Evolutionary conservation across 1,284 basidiomycete genomes (phyloP), one percentile per base, ranked within the genome.

Genomic region (Anthracocystis setariae): DNA sequence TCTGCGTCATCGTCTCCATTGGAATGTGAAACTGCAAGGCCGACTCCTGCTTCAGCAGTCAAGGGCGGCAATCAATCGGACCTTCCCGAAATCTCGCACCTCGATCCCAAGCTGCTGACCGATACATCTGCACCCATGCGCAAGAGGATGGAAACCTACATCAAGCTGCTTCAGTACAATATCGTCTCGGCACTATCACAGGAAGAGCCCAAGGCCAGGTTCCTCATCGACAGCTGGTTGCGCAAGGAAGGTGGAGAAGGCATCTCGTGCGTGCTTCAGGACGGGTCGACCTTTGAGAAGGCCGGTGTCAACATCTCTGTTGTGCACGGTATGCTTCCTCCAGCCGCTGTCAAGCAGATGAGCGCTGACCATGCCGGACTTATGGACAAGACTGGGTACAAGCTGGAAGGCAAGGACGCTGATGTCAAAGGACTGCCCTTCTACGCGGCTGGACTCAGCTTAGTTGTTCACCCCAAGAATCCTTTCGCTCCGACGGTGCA

Each of bases 231-330:
- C 84, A 86, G 88, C 33, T 95, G 95, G 94, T 83, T 89, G 48
- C 88, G 95, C 48, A 84, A 90, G 18, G 87, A 92, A 70, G 94
- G 94, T 3, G 94, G 94, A 1, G 88, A 88, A 56, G 95, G 95
- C 15, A 88, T 89, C 59, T 94, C 93, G 1, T 95, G 92, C 83
- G 91, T 96, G 15, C 90, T 98, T 76, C 87, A 91, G 15, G 86
- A 88, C 38, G 89, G 91, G 1, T 79, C 81, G 33, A 86, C 92
- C 18, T 90, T 98, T 75, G 95, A 98, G 83, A 98, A 98, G 84
- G 95, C 91, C 2, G 96, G 96, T 2, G 93, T 98, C 56, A 98
- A 97, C 85, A 91, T 98, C 76, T 93, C 91, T 25, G 87, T 98
- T 79, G 92, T 98, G 0, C 90, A 97, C 80, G 94, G 94, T 35